Percentiles rank a stretch among this genome's conserved stretches.
phyloP scores from a whole-genome alignment of 176 grass and related monocot genomes.

The Phoenix roebelenii region DNA sequence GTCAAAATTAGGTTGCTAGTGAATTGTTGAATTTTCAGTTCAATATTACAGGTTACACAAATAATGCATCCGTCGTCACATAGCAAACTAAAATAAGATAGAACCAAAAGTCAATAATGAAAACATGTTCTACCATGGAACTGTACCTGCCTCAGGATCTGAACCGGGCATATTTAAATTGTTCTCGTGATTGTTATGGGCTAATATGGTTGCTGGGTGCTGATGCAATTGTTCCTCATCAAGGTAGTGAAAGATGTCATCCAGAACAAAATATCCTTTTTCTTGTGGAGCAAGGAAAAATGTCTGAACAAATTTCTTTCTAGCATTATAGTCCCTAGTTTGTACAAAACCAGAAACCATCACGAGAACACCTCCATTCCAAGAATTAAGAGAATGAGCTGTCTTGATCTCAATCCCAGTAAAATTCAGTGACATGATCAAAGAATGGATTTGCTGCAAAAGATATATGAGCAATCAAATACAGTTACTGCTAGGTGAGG shows the following conservation, averaged over 20 bases:
- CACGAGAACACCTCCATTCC: conserved; percentile 73
- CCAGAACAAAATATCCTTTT: conserved; percentile 95
- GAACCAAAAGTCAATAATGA: no score
- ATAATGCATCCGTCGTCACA: no score
- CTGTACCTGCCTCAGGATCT: conserved; percentile 35
- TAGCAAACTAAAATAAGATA: no score
- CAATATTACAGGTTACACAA: no score
- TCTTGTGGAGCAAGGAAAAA: conserved; percentile 96
- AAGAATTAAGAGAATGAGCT: conserved; percentile 68
- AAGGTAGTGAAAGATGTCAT: conserved; percentile 86
- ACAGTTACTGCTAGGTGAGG: no score
- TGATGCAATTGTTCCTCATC: conserved; percentile 75
- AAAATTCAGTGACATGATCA: conserved; percentile 81
- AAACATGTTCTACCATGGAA: not conserved
- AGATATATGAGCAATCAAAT: no score
- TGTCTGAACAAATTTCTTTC: conserved; percentile 83
- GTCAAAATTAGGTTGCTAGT: no score
- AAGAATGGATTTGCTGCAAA: conserved; percentile 74
- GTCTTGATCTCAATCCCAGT: conserved; percentile 86
- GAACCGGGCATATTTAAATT: conserved; percentile 32
- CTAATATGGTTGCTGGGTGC: conserved; percentile 16
- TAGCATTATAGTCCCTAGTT: conserved; percentile 48
- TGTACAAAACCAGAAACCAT: conserved; percentile 88
- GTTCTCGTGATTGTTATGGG: conserved; percentile 39
- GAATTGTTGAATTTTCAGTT: no score